These are phyloP conservation scores for Aspergillus carbonarius DNA, from an alignment of 2,329 filamentous ascomycete genomes.

Conservation along the genomic window DNA sequence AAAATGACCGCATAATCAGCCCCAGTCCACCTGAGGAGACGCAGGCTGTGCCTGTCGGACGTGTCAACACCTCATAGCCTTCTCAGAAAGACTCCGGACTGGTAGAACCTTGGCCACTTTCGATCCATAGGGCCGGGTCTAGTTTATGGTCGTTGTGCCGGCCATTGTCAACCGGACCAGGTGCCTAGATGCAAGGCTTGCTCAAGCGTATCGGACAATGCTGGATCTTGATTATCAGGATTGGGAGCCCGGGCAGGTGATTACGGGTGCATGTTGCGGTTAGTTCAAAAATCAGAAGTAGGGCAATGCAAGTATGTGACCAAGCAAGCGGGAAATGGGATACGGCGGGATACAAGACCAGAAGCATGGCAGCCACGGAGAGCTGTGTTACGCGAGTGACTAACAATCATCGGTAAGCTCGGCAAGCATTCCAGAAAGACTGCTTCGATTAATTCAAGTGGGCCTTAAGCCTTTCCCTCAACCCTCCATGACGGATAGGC, in stretches of 20 bases:
- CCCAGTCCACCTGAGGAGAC: conserved; percentile 4
- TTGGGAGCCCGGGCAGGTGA: background rate
- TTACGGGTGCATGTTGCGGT: background rate
- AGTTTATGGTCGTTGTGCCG: conserved; percentile 8
- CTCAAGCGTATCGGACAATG: conserved; percentile 9
- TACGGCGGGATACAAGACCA: conserved; percentile 27
- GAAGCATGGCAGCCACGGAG: conserved; percentile 36
- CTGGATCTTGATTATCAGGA: background rate
- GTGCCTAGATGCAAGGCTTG: conserved; percentile 14
- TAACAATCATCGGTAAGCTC: conserved; percentile 16
- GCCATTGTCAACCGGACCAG: conserved; percentile 18
- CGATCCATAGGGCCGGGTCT: conserved; percentile 15
- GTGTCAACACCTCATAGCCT: conserved; percentile 3
- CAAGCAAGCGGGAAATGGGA: conserved; percentile 3
- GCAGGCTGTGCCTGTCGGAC: conserved; percentile 10
- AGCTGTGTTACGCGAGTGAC: conserved; percentile 23
- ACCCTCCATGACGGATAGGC: conserved; percentile 13
- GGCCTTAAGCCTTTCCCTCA: conserved; percentile 1
- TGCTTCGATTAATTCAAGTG: conserved; percentile 2
- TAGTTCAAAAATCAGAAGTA: conserved; percentile 14
- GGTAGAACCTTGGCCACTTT: conserved; percentile 2
- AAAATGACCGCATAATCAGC: conserved; percentile 14
- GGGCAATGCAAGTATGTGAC: background rate
- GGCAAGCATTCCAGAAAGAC: conserved; percentile 9
- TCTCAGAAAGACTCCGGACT: background rate